phyloP scores from a whole-genome alignment of 108 stramenopile species.

The Cylindrotheca closterium region DNA sequence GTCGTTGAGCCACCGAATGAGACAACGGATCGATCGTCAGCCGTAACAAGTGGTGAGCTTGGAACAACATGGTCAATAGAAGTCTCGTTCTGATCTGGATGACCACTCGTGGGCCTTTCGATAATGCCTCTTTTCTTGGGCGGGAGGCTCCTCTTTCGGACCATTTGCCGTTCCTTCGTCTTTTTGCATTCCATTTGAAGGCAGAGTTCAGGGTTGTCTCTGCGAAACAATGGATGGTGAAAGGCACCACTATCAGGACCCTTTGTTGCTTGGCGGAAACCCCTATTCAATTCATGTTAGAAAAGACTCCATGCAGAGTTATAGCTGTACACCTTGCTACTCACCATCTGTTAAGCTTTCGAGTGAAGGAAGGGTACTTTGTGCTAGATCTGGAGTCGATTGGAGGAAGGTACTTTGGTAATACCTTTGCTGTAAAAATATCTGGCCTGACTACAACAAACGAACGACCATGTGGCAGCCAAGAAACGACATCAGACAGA shows the following conservation, averaged over 20 bases:
- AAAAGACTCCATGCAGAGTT: no score
- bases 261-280: slow-evolving; percentile 79
- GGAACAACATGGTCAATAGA: background rate
- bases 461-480: slow-evolving; percentile 78
- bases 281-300: no score
- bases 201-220: slow-evolving; percentile 64
- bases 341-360: slow-evolving; percentile 82
- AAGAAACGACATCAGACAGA: slow-evolving; percentile 61
- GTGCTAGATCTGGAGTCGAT: slow-evolving; percentile 47
- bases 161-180: slow-evolving; percentile 37
- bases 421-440: slow-evolving; percentile 59
- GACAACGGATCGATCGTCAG: slow-evolving; percentile 2
- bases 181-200: slow-evolving; percentile 77
- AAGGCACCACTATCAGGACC: slow-evolving; percentile 83
- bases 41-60: background rate
- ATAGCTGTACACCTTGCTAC: slow-evolving; percentile 1
- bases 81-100: no score
- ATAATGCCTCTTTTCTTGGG: slow-evolving; percentile 17
- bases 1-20: slow-evolving; percentile 2
- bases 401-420: slow-evolving; percentile 71
- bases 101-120: no score
- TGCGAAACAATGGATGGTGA: slow-evolving; percentile 67
- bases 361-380: slow-evolving; percentile 78
- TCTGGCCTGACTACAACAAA: slow-evolving; percentile 83
- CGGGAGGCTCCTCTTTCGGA: slow-evolving; percentile 11